Percentiles rank a stretch among this genome's conserved stretches.
Evolutionary conservation across 2,329 filamentous ascomycete genomes (phyloP).

Genomic region (Biscogniauxia sp.): DNA sequence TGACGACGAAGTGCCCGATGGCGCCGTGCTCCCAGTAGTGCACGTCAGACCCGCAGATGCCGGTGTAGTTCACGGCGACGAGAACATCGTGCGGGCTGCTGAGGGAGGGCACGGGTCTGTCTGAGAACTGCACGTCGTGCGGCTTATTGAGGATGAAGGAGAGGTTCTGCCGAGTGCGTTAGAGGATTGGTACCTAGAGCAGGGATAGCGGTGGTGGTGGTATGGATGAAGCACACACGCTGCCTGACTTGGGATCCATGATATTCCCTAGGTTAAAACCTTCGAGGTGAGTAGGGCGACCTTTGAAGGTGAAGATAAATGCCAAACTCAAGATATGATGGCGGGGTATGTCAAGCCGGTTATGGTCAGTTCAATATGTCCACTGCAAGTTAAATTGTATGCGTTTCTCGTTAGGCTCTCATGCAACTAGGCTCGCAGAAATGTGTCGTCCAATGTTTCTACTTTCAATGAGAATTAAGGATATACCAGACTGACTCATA

Average conservation of each 20-base stretch:
- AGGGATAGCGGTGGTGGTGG: no score
- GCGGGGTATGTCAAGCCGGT: neutral
- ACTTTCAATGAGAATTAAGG: no score
- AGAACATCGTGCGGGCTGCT: conserved; percentile 70
- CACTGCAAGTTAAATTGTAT: neutral
- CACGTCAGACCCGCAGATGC: conserved; percentile 85
- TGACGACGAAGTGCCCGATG: conserved; percentile 82
- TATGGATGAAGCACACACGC: conserved; percentile 18
- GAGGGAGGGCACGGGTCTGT: conserved; percentile 70
- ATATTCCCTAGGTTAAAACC: neutral
- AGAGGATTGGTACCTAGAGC: conserved; percentile 2
- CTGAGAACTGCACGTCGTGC: conserved; percentile 69
- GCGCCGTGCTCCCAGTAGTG: conserved; percentile 86
- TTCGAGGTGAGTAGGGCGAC: no score
- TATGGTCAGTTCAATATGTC: conserved; percentile 3
- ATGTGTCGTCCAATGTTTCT: no score
- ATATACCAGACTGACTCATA: no score
- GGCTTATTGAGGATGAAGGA: conserved; percentile 82
- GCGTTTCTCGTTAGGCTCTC: no score
- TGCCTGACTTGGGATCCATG: conserved; percentile 29
- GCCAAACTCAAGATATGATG: neutral
- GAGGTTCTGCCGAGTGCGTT: conserved; percentile 60
- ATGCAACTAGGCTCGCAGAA: no score
- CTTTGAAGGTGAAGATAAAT: neutral
- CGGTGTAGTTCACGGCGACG: conserved; percentile 79